Conservation (phyloP, 2,329 filamentous ascomycete genomes). For the Emmonsia crescens region DNA sequence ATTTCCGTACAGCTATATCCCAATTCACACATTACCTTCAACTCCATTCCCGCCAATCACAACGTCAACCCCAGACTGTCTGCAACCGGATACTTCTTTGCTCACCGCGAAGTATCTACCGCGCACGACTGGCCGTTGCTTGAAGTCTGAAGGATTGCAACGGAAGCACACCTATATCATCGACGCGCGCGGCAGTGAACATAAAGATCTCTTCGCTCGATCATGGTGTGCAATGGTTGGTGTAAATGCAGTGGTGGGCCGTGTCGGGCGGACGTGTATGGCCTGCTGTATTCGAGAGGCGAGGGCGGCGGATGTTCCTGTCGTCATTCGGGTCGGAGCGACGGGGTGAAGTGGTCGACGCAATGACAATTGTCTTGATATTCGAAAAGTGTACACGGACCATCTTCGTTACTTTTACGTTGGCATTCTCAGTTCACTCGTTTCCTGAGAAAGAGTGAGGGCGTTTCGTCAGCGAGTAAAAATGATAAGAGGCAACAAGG, state of each 20-base stretch:
- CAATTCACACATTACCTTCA: constrained; percentile 17
- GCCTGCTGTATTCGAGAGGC: constrained; percentile 36
- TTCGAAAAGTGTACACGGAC: background rate
- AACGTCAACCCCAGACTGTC: background rate
- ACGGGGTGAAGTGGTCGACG: background rate
- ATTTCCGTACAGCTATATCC: constrained; percentile 24
- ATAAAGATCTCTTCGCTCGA: constrained; percentile 32
- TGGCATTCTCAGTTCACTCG: background rate
- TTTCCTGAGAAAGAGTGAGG: background rate
- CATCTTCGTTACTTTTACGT: background rate
- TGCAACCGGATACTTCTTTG: no score
- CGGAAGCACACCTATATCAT: constrained; percentile 20
- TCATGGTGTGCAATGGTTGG: constrained; percentile 37
- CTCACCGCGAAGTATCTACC: background rate
- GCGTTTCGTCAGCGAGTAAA: background rate
- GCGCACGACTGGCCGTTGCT: background rate
- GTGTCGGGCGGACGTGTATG: constrained; percentile 29
- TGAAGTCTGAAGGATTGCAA: background rate
- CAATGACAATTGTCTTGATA: background rate
- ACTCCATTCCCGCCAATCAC: constrained; percentile 7
- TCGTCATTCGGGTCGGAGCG: constrained; percentile 29
- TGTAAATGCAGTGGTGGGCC: constrained; percentile 31
- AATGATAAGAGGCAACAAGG: background rate
- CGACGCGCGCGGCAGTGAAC: constrained; percentile 25
- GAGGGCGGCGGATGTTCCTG: constrained; percentile 27